phyloP scores from a whole-genome alignment of 345 rosid genomes.

The Cardiospermum halicacabum region DNA sequence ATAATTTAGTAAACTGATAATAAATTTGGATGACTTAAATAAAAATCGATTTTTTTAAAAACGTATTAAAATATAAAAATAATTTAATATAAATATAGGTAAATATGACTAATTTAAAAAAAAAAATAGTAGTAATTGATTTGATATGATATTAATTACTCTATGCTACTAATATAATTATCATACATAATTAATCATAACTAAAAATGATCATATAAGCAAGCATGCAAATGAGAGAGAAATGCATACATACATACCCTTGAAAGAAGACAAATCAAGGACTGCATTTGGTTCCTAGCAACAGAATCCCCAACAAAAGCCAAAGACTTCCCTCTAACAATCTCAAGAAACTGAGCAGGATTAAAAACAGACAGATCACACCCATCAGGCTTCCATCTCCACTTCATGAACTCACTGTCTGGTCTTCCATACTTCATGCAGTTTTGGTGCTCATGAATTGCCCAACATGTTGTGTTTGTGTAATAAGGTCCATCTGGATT shows the following conservation, averaged over 20 bases:
- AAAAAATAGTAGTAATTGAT: too few species aligned
- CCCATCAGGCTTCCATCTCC: slow-evolving; percentile 85
- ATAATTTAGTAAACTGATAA: too few species aligned
- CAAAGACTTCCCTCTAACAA: slow-evolving; percentile 65
- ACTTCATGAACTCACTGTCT: slow-evolving; percentile 59
- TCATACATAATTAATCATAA: too few species aligned
- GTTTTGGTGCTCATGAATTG: slow-evolving; percentile 93
- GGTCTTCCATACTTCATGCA: slow-evolving; percentile 90
- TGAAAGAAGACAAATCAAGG: slow-evolving; percentile 89
- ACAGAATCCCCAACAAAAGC: slow-evolving; percentile 93
- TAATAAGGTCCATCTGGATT: slow-evolving; percentile 75
- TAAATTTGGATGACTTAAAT: too few species aligned
- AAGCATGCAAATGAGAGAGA: too few species aligned
- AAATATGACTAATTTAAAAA: too few species aligned
- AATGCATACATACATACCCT: slow-evolving; percentile 39
- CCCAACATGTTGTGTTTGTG: slow-evolving; percentile 86
- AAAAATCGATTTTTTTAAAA: too few species aligned
- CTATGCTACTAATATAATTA: too few species aligned
- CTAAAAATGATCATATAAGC: too few species aligned
- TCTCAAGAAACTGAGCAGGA: slow-evolving; percentile 66
- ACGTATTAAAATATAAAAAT: too few species aligned
- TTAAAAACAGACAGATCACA: slow-evolving; percentile 67
- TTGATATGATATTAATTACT: too few species aligned
- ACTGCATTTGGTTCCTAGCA: slow-evolving; percentile 91
- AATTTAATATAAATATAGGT: too few species aligned